These are phyloP conservation scores for Ustilago lituana DNA, from an alignment of 1,284 basidiomycete genomes.

Conservation along the genomic window DNA sequence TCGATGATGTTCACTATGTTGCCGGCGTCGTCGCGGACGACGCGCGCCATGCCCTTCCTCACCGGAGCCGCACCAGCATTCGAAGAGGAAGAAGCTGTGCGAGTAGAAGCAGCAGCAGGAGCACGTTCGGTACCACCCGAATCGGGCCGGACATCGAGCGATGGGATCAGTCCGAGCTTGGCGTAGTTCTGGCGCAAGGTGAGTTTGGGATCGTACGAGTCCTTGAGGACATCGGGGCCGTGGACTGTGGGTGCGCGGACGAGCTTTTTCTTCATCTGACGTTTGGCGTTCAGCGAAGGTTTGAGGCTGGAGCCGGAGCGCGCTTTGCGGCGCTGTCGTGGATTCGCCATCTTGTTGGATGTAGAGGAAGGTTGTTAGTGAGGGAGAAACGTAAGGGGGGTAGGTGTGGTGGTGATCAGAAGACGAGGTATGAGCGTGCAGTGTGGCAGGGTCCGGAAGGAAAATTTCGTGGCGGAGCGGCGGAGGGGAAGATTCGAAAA, in stretches of 20 bases:
- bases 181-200: slow-evolving; percentile 93
- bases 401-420: not conserved
- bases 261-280: slow-evolving; percentile 77
- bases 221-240: slow-evolving; percentile 82
- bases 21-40: slow-evolving; percentile 83
- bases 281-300: slow-evolving; percentile 76
- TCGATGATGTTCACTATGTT: slow-evolving; percentile 82
- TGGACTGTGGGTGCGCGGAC: slow-evolving; percentile 73
- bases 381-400: not conserved
- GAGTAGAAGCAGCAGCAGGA: not conserved
- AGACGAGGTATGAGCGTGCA: slow-evolving; percentile 3
- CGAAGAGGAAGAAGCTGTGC: not conserved
- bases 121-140: slow-evolving; percentile 43
- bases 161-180: slow-evolving; percentile 76
- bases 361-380: not conserved
- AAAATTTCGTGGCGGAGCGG: not conserved
- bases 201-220: slow-evolving; percentile 86
- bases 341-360: slow-evolving; percentile 80
- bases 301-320: slow-evolving; percentile 72
- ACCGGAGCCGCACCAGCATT: not conserved
- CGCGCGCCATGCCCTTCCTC: slow-evolving; percentile 80
- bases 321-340: slow-evolving; percentile 83
- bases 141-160: slow-evolving; percentile 33
- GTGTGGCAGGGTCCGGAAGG: too few relatives aligned
- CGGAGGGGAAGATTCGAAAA: not conserved